phyloP scores from a whole-genome alignment of 2,329 filamentous ascomycete genomes.

The Didymella pinodella region DNA sequence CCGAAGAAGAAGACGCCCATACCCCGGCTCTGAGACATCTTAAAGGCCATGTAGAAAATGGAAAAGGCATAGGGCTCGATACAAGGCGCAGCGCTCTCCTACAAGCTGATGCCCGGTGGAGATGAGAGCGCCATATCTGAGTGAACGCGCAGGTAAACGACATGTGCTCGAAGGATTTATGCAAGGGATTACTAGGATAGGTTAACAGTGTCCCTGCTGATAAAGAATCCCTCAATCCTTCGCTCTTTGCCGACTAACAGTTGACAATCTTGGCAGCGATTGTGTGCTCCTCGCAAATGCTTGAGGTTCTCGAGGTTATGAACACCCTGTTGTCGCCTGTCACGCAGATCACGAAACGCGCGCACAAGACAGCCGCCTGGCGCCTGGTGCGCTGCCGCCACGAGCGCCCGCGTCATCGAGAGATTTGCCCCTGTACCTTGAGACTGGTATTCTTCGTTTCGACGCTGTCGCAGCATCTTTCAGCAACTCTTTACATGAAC shows the following conservation, averaged over 20 bases:
- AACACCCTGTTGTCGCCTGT: neutral
- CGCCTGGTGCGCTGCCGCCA: neutral
- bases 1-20: neutral
- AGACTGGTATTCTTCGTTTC: neutral
- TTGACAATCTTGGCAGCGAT: neutral
- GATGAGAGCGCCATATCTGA: slow-evolving; percentile 2
- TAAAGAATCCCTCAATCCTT: slow-evolving; percentile 8
- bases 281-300: neutral
- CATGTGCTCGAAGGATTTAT: slow-evolving; percentile 7
- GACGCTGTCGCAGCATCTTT: neutral
- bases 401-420: neutral
- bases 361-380: neutral
- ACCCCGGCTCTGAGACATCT: slow-evolving; percentile 9
- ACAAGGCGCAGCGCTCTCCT: slow-evolving; percentile 7
- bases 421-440: neutral
- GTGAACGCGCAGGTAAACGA: slow-evolving; percentile 6
- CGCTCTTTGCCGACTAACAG: neutral
- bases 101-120: slow-evolving; percentile 7
- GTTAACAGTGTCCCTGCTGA: slow-evolving; percentile 1
- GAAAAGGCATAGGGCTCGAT: slow-evolving; percentile 7
- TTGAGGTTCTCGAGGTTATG: neutral
- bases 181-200: slow-evolving; percentile 7
- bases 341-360: neutral
- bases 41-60: neutral
- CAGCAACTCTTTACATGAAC: neutral